Conservation (phyloP, 2,329 filamentous ascomycete species). For the Tolypocladium nubicola region DNA sequence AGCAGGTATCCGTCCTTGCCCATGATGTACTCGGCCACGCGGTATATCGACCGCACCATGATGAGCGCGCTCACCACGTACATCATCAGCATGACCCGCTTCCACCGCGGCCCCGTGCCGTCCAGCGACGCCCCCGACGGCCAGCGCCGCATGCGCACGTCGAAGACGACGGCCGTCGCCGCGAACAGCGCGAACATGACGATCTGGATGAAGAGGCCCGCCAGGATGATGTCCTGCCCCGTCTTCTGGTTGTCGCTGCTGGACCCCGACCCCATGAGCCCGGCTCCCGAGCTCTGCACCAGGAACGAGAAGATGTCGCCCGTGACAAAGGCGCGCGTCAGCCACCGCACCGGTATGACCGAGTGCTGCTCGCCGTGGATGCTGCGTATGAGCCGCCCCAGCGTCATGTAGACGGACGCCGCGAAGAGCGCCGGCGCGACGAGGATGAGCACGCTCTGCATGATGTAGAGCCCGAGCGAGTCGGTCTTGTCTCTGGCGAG, state of each 20-base stretch:
- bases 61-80: conserved; percentile 28
- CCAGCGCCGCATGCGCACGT: conserved; percentile 20
- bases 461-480: conserved; percentile 24
- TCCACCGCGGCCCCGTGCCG: conserved; percentile 17
- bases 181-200: conserved; percentile 46
- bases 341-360: conserved; percentile 23
- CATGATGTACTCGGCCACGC: conserved; percentile 36
- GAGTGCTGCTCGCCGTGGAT: conserved; percentile 23
- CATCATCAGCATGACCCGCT: conserved; percentile 21
- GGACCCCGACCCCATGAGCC: conserved; percentile 16
- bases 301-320: conserved; percentile 43
- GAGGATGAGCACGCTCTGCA: conserved; percentile 32
- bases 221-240: conserved; percentile 44
- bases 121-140: conserved; percentile 7
- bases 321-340: conserved; percentile 44
- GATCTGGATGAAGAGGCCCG: conserved; percentile 46
- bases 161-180: conserved; percentile 35
- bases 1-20: conserved; percentile 29
- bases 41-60: conserved; percentile 31
- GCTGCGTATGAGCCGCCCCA: conserved; percentile 30
- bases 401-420: conserved; percentile 40
- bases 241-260: conserved; percentile 10
- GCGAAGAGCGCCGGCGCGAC: conserved; percentile 37
- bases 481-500: conserved; percentile 16
- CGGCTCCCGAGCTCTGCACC: conserved; percentile 35